These are phyloP conservation scores for Nitzschia inconspicua DNA, from an alignment of 108 stramenopile genomes.

Conservation along the genomic window DNA sequence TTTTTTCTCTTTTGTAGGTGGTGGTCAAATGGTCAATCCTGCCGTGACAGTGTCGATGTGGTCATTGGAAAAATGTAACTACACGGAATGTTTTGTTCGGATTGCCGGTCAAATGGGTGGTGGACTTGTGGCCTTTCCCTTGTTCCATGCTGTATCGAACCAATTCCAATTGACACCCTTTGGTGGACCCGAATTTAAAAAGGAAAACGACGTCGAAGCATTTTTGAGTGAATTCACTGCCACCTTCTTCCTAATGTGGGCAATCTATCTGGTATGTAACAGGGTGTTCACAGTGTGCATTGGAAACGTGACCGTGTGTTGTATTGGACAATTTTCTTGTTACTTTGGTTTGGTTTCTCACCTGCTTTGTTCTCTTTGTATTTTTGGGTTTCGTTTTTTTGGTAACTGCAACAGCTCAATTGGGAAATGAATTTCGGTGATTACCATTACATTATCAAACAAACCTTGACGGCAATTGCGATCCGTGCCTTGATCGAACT, in stretches of 20 bases:
- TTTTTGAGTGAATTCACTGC: slow-evolving; percentile 70
- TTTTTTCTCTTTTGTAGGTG: no score
- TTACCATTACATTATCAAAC: slow-evolving; percentile 87
- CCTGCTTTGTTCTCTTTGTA: background rate
- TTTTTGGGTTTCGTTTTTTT: background rate
- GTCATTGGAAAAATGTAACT: slow-evolving; percentile 67
- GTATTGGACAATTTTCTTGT: background rate
- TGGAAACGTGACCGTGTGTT: background rate
- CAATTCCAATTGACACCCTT: slow-evolving; percentile 51
- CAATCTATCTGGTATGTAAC: slow-evolving; percentile 62
- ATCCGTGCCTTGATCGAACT: slow-evolving; percentile 83
- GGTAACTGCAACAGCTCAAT: slow-evolving; percentile 37
- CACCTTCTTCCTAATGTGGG: slow-evolving; percentile 60
- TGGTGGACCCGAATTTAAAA: slow-evolving; percentile 83
- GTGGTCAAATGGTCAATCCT: slow-evolving; percentile 67
- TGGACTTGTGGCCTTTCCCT: slow-evolving; percentile 79
- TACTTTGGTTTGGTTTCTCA: background rate
- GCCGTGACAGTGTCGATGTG: slow-evolving; percentile 77
- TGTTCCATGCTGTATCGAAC: slow-evolving; percentile 62
- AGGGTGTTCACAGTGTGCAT: background rate
- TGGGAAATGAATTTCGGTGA: slow-evolving; percentile 86
- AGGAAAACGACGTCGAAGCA: slow-evolving; percentile 55
- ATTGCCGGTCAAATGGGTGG: slow-evolving; percentile 78
- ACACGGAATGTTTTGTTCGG: slow-evolving; percentile 77
- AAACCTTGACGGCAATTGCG: slow-evolving; percentile 74